Conservation (phyloP, 1,139 yeast genomes). For the Suhomyces bolitotheri region DNA sequence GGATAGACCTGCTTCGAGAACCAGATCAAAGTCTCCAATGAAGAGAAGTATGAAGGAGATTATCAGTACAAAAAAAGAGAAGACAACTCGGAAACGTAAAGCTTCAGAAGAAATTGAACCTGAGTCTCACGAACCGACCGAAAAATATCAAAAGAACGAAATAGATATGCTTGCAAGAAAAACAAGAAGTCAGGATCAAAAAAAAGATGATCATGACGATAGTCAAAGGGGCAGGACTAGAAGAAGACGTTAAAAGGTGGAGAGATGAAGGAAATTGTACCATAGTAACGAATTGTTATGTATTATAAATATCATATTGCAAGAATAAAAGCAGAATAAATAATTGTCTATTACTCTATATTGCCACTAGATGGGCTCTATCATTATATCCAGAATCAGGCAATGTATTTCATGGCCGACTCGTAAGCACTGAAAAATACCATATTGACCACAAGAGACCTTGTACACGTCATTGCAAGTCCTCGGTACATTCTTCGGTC, state of each 20-base stretch:
- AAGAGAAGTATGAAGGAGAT: conserved; percentile 36
- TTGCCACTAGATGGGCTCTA: no score
- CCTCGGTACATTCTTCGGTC: conserved; percentile 67
- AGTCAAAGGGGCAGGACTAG: conserved; percentile 6
- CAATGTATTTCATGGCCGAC: conserved; percentile 45
- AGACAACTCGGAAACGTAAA: conserved; percentile 15
- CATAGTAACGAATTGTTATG: no score
- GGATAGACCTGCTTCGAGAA: conserved; percentile 40
- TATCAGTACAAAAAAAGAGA: conserved; percentile 20
- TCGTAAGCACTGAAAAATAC: conserved; percentile 76
- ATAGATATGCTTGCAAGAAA: background rate
- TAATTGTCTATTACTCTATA: no score
- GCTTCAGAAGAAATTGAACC: conserved; percentile 13
- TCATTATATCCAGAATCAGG: background rate
- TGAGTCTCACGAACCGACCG: no score
- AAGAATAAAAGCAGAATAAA: no score
- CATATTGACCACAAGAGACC: conserved; percentile 74
- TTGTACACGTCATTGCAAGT: conserved; percentile 66
- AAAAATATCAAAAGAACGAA: conserved; percentile 15
- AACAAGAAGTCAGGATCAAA: background rate
- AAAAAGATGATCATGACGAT: conserved; percentile 2
- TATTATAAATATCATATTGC: no score
- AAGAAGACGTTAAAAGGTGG: conserved; percentile 1
- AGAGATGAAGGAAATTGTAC: no score
- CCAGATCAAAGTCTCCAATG: conserved; percentile 46